phyloP scores from a whole-genome alignment of 176 grass and related monocot species.

The Triticum timopheevii region DNA sequence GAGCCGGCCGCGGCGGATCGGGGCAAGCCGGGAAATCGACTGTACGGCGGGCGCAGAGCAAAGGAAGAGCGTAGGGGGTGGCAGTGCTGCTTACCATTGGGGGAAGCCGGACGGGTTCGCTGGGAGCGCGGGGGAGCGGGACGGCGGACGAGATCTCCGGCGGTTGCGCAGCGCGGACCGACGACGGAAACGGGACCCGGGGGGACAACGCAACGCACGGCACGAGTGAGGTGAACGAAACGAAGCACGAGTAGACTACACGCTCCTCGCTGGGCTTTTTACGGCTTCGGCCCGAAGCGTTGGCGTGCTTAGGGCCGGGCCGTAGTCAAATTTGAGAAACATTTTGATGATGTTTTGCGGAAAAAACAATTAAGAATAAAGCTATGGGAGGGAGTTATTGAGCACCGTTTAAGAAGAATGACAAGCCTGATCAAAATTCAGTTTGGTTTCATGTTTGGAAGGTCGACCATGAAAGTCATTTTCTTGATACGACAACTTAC shows the following conservation, averaged over 20 bases:
- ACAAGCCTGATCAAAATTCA: too few species aligned
- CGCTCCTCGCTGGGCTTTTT: neutral
- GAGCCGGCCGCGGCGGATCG: constrained; percentile 18
- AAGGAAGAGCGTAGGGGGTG: neutral
- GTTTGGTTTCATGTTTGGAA: too few species aligned
- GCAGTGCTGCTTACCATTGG: constrained; percentile 21
- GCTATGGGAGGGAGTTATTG: too few species aligned
- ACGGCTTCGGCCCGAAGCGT: too few species aligned
- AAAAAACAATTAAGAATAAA: too few species aligned
- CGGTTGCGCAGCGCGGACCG: neutral
- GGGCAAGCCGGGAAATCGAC: neutral
- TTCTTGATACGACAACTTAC: too few species aligned
- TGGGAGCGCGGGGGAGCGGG: neutral
- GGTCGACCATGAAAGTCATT: too few species aligned
- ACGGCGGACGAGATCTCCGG: constrained; percentile 14
- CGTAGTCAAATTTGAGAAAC: too few species aligned
- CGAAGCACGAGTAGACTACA: neutral
- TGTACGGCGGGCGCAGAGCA: neutral
- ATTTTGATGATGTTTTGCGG: too few species aligned
- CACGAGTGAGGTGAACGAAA: neutral
- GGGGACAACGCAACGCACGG: neutral
- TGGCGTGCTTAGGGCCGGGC: too few species aligned
- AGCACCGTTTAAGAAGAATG: too few species aligned
- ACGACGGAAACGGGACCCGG: neutral
- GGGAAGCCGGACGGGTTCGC: neutral